phyloP scores from a whole-genome alignment of 352 stramenopile genomes.

The Phytopythium aichiense region DNA sequence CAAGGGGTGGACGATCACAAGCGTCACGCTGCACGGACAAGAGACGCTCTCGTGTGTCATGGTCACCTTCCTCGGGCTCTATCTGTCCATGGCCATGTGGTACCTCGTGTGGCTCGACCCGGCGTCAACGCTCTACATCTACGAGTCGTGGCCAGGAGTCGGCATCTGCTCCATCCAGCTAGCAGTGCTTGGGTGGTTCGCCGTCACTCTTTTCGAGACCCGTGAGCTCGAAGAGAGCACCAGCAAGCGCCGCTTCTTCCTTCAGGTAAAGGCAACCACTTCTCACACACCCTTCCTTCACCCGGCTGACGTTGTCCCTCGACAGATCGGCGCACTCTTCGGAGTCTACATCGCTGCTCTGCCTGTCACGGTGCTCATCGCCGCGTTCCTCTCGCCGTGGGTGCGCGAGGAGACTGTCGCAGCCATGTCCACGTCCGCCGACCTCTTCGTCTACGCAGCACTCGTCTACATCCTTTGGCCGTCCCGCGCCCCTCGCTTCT shows the following conservation, averaged over 20 bases:
- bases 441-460: conserved; percentile 49
- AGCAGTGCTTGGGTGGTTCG: conserved; percentile 58
- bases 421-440: conserved; percentile 41
- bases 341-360: conserved; percentile 67
- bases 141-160: conserved; percentile 70
- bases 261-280: conserved; percentile 22
- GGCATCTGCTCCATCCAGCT: conserved; percentile 64
- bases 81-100: conserved; percentile 78
- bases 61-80: conserved; percentile 50
- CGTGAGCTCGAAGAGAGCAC: conserved; percentile 50
- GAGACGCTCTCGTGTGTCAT: conserved; percentile 70
- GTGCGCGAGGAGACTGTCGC: conserved; percentile 75
- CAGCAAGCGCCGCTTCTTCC: conserved; percentile 61
- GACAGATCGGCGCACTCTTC: conserved; percentile 62
- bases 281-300: neutral
- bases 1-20: conserved; percentile 81
- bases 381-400: conserved; percentile 73
- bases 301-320: neutral
- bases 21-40: conserved; percentile 51
- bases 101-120: conserved; percentile 78
- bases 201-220: conserved; percentile 62
- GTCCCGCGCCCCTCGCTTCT: conserved; percentile 62
- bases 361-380: conserved; percentile 62
- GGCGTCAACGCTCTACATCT: conserved; percentile 78
- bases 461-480: conserved; percentile 74